These are phyloP conservation scores for Amniculicola lignicola DNA, from an alignment of 495 filamentous ascomycete species.

Conservation along the genomic window DNA sequence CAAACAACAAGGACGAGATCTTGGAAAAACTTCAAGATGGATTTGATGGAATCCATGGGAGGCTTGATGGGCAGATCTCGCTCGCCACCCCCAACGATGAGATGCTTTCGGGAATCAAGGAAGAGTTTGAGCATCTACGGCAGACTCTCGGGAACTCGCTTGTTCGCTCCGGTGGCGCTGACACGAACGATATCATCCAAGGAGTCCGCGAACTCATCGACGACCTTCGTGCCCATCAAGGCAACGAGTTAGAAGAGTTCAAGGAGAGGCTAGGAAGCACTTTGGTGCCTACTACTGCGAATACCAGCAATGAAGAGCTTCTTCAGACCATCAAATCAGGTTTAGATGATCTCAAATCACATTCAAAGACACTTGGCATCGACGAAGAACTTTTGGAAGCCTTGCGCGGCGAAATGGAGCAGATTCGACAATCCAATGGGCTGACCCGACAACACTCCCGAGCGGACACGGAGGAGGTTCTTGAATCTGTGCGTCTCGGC, in stretches of 20 bases:
- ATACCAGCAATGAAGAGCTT: conserved; percentile 55
- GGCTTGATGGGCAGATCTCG: conserved; percentile 26
- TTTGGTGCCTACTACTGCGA: conserved; percentile 34
- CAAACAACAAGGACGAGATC: conserved; percentile 41
- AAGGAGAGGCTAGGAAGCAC: conserved; percentile 35
- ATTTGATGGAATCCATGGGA: conserved; percentile 38
- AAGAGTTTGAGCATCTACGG: conserved; percentile 64
- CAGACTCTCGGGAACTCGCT: conserved; percentile 68
- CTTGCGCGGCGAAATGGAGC: conserved; percentile 44
- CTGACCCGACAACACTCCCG: conserved; percentile 31
- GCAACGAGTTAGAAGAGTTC: conserved; percentile 40
- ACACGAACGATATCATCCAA: conserved; percentile 61
- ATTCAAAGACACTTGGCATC: conserved; percentile 23
- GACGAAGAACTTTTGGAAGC: conserved; percentile 47
- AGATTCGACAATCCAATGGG: conserved; percentile 36
- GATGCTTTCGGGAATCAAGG: conserved; percentile 25
- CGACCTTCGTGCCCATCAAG: conserved; percentile 38
- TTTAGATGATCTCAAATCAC: conserved; percentile 38
- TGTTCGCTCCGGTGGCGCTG: conserved; percentile 51
- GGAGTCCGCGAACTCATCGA: conserved; percentile 39
- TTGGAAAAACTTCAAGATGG: conserved; percentile 39
- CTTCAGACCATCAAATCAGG: conserved; percentile 36
- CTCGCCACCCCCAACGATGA: conserved; percentile 21
- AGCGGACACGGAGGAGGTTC: conserved; percentile 42
- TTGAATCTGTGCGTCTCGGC: conserved; percentile 64